Evolutionary conservation across 129 eudicot species (phyloP).

Genomic region (Oenanthe sinensis): DNA sequence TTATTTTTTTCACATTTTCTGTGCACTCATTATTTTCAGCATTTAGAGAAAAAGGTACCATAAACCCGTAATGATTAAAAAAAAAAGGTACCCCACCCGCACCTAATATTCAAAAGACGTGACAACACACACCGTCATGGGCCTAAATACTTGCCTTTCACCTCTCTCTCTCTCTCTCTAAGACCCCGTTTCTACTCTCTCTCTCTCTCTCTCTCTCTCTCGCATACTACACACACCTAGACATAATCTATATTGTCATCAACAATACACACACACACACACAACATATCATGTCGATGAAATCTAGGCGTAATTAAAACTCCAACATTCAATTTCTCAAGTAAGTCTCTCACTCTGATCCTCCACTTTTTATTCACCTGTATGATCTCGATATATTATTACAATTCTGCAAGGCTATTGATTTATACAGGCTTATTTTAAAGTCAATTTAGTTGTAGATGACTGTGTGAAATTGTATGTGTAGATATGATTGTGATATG

Average conservation of each 20-base stretch:
- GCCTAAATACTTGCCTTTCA: slow-evolving; percentile 9
- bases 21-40: too few relatives aligned
- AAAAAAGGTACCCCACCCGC: too few relatives aligned
- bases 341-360: not conserved
- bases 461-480: not conserved
- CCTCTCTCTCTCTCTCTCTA: slow-evolving; percentile 3
- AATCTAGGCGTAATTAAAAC: not conserved
- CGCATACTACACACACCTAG: not conserved
- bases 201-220: not conserved
- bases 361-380: not conserved
- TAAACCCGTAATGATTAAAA: too few relatives aligned
- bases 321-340: not conserved
- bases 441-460: not conserved
- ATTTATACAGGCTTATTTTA: not conserved
- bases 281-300: not conserved
- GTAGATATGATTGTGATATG: not conserved
- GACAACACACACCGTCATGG: not conserved
- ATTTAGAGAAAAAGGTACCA: too few relatives aligned
- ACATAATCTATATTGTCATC: not conserved
- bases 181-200: not conserved
- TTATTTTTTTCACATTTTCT: too few relatives aligned
- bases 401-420: not conserved
- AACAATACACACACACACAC: not conserved
- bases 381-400: not conserved
- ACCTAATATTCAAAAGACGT: not conserved